Evolutionary conservation across 352 stramenopile species (phyloP), one percentile per base, ranked within the genome.

Genomic region (Phytophthora sp.): DNA sequence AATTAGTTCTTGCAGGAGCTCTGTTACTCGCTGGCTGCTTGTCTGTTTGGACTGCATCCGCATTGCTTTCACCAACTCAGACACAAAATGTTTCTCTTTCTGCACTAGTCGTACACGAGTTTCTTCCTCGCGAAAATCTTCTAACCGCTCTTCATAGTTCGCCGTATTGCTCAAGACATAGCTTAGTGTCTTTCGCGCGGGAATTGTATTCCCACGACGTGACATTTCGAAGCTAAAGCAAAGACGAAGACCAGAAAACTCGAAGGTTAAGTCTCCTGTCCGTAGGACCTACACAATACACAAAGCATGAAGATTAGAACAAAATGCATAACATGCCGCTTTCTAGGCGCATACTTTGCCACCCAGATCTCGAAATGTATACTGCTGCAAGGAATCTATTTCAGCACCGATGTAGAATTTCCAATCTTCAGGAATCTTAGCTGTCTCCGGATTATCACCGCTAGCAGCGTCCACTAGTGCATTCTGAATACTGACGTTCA

Each of bases 51-150:
- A 66, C 50, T 94, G 83, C 65, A 91, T 76, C 2, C 83, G 70
- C 21, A 94, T 62, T 2, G 76, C 91, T 46, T 92, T 92, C 9
- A 92, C 72, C 5, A 91, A 35, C 32, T 94, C 83, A 0, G 85
- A 92, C 0, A 92, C 62, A 28, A 91, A 76, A 30, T 92, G 82
- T 2, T 79, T 68, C 24, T 91, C 82, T 31, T 78, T 81, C 32
- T 93, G 82, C 2, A 85, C 43, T 5, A 83, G 51, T 1, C 53
- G 64, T 30, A 74, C 58, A 2, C 59, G 72, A 8, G 35, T 79
- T 34, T 85, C 77, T 73, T 94, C 85, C 38, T 91, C 73, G 20
- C 81, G 69, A 50, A 94, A 92, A 54, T 90, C 66, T 2, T 89
- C 62, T 0, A 90, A 42, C 0, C 75, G 67, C 18, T 92, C 80